Evolutionary conservation across 148 eudicot genomes (phyloP).

Genomic region (Chenopodium formosanum): DNA sequence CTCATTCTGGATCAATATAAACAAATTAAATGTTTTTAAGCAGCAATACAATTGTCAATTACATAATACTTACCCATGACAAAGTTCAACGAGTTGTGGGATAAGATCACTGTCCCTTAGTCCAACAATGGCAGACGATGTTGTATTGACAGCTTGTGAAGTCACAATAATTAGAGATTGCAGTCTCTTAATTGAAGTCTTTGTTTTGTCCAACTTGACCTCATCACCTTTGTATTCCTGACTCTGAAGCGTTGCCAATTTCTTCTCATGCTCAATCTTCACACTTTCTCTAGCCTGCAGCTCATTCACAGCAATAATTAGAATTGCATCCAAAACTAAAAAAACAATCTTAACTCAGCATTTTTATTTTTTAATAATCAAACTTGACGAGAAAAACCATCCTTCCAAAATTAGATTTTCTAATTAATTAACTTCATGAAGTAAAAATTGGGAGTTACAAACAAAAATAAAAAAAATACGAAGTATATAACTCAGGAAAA

Average conservation of each 20-base stretch:
- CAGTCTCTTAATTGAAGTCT: conserved; percentile 66
- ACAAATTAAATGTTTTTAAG: neutral
- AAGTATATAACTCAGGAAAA: neutral
- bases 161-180: conserved; percentile 89
- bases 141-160: conserved; percentile 88
- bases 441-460: neutral
- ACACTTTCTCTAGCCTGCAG: conserved; percentile 91
- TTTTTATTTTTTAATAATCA: neutral
- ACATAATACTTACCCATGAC: conserved; percentile 74
- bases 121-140: conserved; percentile 74
- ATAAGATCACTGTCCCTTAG: conserved; percentile 84
- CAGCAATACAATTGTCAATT: neutral
- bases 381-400: neutral
- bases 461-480: neutral
- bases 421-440: neutral
- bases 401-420: neutral
- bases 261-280: conserved; percentile 87
- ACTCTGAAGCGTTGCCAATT: conserved; percentile 72
- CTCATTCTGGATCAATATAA: neutral
- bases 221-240: conserved; percentile 83
- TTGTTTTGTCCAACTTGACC: conserved; percentile 87
- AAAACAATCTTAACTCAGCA: neutral
- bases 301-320: conserved; percentile 15
- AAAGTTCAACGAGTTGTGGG: conserved; percentile 85
- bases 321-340: neutral